These are phyloP conservation scores for Trypanosoma boissoni DNA, from an alignment of 208 protist genomes.

Conservation along the genomic window DNA sequence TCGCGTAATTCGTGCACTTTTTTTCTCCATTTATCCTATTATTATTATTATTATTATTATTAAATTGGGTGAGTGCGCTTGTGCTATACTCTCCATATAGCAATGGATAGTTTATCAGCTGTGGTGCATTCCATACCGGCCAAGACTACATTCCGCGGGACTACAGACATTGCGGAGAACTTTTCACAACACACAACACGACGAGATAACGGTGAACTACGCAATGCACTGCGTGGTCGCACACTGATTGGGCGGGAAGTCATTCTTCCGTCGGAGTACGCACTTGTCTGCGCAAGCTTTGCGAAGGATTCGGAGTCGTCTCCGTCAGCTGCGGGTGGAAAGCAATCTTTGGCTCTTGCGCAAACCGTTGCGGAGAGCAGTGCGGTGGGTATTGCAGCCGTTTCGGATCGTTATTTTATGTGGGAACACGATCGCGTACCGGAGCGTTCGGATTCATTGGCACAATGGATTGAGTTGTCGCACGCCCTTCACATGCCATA, in stretches of 20 bases:
- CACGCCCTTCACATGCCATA: conserved; percentile 30
- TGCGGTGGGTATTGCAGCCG: conserved; percentile 23
- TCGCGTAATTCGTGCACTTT: too few relatives aligned
- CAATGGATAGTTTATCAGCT: not conserved
- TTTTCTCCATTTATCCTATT: not conserved
- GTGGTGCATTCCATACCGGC: conserved; percentile 68
- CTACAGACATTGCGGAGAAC: conserved; percentile 59
- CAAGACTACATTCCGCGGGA: conserved; percentile 61
- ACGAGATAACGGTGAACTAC: conserved; percentile 24
- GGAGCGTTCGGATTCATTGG: conserved; percentile 21
- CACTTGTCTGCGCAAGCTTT: conserved; percentile 17
- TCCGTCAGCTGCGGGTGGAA: not conserved
- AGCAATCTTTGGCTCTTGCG: not conserved
- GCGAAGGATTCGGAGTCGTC: not conserved
- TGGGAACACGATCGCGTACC: conserved; percentile 68
- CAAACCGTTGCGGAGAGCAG: conserved; percentile 14
- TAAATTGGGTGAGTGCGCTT: not conserved
- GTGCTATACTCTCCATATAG: not conserved
- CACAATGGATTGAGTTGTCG: conserved; percentile 54
- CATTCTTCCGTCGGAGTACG: conserved; percentile 17
- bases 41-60: not conserved
- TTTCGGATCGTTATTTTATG: conserved; percentile 27
- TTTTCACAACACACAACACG: conserved; percentile 46
- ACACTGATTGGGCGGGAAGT: conserved; percentile 23
- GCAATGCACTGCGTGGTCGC: conserved; percentile 27